Percentiles rank a stretch among this genome's conserved stretches.
Conservation (phyloP, 2,329 filamentous ascomycete genomes). For the Fusarium longipes region DNA sequence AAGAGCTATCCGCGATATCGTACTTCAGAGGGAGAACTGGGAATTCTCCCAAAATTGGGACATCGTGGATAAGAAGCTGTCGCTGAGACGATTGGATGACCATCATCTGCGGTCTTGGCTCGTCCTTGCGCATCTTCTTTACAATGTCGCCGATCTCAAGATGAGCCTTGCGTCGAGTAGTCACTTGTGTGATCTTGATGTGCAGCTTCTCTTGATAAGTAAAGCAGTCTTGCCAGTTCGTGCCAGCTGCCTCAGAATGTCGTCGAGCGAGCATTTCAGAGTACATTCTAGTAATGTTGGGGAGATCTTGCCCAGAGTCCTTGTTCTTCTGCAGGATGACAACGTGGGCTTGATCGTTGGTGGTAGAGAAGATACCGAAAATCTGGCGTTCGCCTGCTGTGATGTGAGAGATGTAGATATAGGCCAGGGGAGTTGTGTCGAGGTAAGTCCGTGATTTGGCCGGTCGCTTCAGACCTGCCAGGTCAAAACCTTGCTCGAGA, state of each 20-base stretch:
- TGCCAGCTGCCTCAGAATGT: constrained; percentile 72
- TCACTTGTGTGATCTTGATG: constrained; percentile 89
- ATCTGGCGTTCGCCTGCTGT: constrained; percentile 90
- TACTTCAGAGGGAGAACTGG: constrained; percentile 84
- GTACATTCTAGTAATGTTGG: constrained; percentile 92
- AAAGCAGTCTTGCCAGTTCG: constrained; percentile 83
- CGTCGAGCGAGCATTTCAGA: constrained; percentile 76
- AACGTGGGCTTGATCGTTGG: constrained; percentile 81
- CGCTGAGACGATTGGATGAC: constrained; percentile 92
- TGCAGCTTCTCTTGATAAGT: constrained; percentile 86
- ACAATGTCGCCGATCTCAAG: constrained; percentile 88
- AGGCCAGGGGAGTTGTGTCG: constrained; percentile 77
- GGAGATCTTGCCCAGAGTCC: constrained; percentile 82
- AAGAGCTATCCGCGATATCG: constrained; percentile 83
- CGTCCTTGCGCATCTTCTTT: constrained; percentile 90
- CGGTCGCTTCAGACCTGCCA: constrained; percentile 77
- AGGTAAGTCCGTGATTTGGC: constrained; percentile 77
- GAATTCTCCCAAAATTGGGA: constrained; percentile 85
- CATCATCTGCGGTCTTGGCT: constrained; percentile 81
- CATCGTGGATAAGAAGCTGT: constrained; percentile 82
- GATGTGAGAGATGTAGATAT: constrained; percentile 94
- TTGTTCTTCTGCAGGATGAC: constrained; percentile 86
- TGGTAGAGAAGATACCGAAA: constrained; percentile 91
- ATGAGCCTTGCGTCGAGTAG: constrained; percentile 87
- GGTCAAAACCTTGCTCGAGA: constrained; percentile 91